Evolutionary conservation across 148 eudicot genomes (phyloP).

Genomic region (Fallopia convolvulus): DNA sequence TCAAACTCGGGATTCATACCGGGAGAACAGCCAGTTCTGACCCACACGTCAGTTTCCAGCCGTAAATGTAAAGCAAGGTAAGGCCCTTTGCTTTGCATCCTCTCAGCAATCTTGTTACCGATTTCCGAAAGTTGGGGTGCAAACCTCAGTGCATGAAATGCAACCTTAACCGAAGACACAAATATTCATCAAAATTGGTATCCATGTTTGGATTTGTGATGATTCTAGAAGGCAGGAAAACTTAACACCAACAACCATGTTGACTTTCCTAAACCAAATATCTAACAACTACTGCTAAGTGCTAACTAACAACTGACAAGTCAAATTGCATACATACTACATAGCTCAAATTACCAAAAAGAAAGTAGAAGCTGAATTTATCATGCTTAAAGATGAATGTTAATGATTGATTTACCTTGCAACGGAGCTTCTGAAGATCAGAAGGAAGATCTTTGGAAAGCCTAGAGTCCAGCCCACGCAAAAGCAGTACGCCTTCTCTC

Average conservation of each 20-base stretch:
- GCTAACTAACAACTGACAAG: neutral
- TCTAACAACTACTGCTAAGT: neutral
- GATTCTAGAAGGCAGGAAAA: neutral
- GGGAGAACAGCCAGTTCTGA: conserved; percentile 93
- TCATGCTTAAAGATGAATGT: neutral
- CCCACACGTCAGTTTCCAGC: conserved; percentile 95
- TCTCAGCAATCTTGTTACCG: conserved; percentile 73
- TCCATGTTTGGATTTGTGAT: neutral
- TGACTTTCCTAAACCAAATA: neutral
- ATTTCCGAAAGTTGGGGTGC: conserved; percentile 65
- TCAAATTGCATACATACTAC: neutral
- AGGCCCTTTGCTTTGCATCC: conserved; percentile 81
- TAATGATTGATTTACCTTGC: conserved; percentile 55
- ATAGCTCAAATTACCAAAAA: neutral
- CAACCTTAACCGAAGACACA: conserved; percentile 42
- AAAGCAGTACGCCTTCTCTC: conserved; percentile 65
- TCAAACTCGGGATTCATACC: conserved; percentile 67
- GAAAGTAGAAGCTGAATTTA: neutral
- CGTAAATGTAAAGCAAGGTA: conserved; percentile 89
- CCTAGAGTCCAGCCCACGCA: conserved; percentile 82
- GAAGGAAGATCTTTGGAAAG: conserved; percentile 89
- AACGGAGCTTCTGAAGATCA: conserved; percentile 94
- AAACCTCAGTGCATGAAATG: conserved; percentile 86
- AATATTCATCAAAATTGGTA: conserved; percentile 3
- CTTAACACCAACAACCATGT: neutral